phyloP scores from a whole-genome alignment of 2,329 filamentous ascomycete species.

The Alternaria sp. region DNA sequence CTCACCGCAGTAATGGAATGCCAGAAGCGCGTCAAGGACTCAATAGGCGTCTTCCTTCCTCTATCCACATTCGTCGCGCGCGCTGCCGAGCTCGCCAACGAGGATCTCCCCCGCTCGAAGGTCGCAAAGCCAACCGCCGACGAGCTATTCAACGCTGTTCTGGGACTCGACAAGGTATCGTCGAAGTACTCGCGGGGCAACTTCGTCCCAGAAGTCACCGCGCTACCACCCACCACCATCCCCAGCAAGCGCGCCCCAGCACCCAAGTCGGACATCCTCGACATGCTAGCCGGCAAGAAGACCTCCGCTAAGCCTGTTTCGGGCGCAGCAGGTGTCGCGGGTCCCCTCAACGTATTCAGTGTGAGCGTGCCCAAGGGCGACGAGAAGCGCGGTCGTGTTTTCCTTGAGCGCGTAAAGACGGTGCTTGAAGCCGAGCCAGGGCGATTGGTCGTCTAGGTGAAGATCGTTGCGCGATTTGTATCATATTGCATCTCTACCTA shows the following conservation, averaged over 20 bases:
- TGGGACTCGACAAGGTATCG: conserved; percentile 68
- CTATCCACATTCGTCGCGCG: conserved; percentile 86
- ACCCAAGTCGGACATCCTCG: conserved; percentile 75
- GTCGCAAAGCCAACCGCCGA: conserved; percentile 71
- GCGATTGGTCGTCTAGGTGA: conserved; percentile 45
- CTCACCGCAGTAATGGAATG: conserved; percentile 78
- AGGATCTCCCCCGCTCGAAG: conserved; percentile 75
- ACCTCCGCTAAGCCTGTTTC: conserved; percentile 32
- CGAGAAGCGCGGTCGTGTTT: conserved; percentile 79
- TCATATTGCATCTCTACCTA: conserved; percentile 26
- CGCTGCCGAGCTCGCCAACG: conserved; percentile 86
- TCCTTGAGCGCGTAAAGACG: conserved; percentile 84
- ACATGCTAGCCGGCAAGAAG: conserved; percentile 65
- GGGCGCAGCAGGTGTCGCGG: conserved; percentile 38
- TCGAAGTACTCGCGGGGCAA: conserved; percentile 60
- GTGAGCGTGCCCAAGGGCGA: conserved; percentile 80
- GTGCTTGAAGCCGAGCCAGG: conserved; percentile 63
- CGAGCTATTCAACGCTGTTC: conserved; percentile 87
- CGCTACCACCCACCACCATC: conserved; percentile 43
- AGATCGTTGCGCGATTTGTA: conserved; percentile 28
- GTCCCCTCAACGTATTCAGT: conserved; percentile 78
- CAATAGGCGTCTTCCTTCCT: conserved; percentile 80
- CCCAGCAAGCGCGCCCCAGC: conserved; percentile 42
- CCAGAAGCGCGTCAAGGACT: conserved; percentile 79
- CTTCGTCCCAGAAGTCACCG: conserved; percentile 75